Evolutionary conservation across 257 asterid genomes (phyloP).

Genomic region (Fraxinus anomala): DNA sequence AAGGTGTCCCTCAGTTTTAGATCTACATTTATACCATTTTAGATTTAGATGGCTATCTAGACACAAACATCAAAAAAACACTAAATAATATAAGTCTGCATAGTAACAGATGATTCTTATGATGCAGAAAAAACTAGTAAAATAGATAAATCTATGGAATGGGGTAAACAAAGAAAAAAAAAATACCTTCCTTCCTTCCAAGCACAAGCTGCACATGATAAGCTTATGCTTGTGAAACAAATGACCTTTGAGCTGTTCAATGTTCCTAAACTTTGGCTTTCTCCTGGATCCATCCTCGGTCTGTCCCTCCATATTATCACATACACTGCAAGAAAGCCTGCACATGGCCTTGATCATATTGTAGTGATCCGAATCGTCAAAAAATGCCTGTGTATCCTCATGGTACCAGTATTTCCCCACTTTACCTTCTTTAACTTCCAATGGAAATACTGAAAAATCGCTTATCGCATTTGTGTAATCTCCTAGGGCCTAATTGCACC

Average conservation of each 20-base stretch:
- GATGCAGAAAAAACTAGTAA: constrained; percentile 6
- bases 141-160: not conserved
- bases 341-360: constrained; percentile 98
- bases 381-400: constrained; percentile 85
- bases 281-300: constrained; percentile 56
- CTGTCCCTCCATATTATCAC: constrained; percentile 66
- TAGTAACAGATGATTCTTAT: not conserved
- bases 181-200: constrained; percentile 93
- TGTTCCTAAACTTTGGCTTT: constrained; percentile 64
- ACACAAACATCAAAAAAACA: not conserved
- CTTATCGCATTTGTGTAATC: constrained; percentile 68
- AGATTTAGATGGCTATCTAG: constrained; percentile 2
- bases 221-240: constrained; percentile 77
- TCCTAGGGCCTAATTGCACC: constrained; percentile 69
- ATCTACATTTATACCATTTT: not conserved
- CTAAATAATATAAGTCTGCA: not conserved
- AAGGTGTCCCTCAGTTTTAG: not conserved
- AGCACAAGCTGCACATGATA: constrained; percentile 91
- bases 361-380: constrained; percentile 89
- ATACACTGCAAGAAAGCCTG: constrained; percentile 87
- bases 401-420: constrained; percentile 83
- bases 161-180: constrained; percentile 5
- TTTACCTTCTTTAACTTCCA: constrained; percentile 75
- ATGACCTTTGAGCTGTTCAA: constrained; percentile 92
- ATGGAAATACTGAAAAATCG: constrained; percentile 67